Evolutionary conservation across 805 yeast species (phyloP), one percentile per base, ranked within the genome.

Genomic region (Barnettozyma sucrosica): DNA sequence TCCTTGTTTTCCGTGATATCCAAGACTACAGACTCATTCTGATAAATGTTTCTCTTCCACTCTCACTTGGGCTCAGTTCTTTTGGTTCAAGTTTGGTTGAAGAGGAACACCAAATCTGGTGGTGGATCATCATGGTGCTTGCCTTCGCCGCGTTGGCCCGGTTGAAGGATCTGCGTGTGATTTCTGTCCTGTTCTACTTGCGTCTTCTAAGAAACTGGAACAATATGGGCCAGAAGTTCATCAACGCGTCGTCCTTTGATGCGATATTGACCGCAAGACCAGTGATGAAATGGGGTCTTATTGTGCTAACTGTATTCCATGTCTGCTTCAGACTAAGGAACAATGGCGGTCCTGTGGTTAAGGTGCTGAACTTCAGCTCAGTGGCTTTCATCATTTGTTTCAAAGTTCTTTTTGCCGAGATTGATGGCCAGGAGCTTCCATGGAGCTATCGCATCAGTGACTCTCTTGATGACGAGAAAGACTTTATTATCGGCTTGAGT

Each of bases 51-150:
- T n/a, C 41, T 16, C 34, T 36, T n/a, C 50, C 50, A 21, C 14
- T 73, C 36, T 41, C 70, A 0, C 73, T 81, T 46, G 76, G 83
- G 3, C 33, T 71, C 0, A 73, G 87, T 0, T 74, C 83, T 53
- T 88, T 90, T 67, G 96, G 90, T 10, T 88, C 95, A 51, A 90
- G 96, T 24, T 71, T 90, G 48, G 85, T 93, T 16, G 99, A 93
- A 59, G 99, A 93, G 63, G 99, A 93, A 61, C 95, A 93, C 61
- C 97, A 90, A 61, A 64, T 90, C 16, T 93, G 99, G 99, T 93
- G 95, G 87, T 85, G 88, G 81, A 67, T 76, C 20, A 62, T 54
- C 5, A 54, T 47, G 44, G 7, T 34, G 14, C 20, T 40, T 26
- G 37, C 41, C 9, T 43, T 30, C 20, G 41, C 24, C 13, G 36